Conservation (phyloP, 768 basidiomycete species). For the Cyclocybe aegerita region DNA sequence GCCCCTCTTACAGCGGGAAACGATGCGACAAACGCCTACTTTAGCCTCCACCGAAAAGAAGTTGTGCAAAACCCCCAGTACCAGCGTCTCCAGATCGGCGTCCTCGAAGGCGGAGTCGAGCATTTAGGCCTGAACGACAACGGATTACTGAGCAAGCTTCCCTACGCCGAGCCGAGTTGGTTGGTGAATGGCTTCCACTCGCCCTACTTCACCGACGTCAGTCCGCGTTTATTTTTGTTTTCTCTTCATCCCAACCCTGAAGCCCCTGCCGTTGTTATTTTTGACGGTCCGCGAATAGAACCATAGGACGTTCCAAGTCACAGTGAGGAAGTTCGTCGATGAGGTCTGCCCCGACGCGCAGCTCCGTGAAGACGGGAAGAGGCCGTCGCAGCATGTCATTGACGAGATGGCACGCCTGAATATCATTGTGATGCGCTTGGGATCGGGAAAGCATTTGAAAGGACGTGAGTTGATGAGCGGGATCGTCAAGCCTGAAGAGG, state of each 20-base stretch:
- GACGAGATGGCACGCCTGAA: constrained; percentile 58
- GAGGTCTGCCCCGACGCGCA: constrained; percentile 56
- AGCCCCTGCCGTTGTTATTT: no score
- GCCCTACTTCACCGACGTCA: constrained; percentile 74
- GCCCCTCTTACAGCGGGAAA: constrained; percentile 58
- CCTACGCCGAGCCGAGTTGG: constrained; percentile 91
- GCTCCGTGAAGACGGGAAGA: constrained; percentile 77
- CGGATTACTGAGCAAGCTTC: constrained; percentile 71
- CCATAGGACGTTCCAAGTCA: constrained; percentile 56
- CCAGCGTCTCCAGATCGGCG: constrained; percentile 72
- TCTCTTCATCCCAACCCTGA: constrained; percentile 26
- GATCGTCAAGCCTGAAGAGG: constrained; percentile 73
- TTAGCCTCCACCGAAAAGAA: constrained; percentile 84
- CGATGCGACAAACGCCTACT: constrained; percentile 88
- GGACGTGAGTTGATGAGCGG: constrained; percentile 76
- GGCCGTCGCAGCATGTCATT: constrained; percentile 66
- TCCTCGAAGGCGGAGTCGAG: constrained; percentile 59
- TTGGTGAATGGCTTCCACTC: constrained; percentile 64
- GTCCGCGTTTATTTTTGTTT: constrained; percentile 33
- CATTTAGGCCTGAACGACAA: constrained; percentile 46
- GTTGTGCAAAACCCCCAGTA: constrained; percentile 77
- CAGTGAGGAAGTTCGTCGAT: constrained; percentile 68
- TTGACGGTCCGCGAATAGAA: not conserved
- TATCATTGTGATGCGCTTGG: constrained; percentile 71
- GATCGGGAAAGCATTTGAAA: constrained; percentile 83